Evolutionary conservation across 805 yeast genomes (phyloP), one percentile per base, ranked within the genome.

Genomic region (Ogataea paraovalis): DNA sequence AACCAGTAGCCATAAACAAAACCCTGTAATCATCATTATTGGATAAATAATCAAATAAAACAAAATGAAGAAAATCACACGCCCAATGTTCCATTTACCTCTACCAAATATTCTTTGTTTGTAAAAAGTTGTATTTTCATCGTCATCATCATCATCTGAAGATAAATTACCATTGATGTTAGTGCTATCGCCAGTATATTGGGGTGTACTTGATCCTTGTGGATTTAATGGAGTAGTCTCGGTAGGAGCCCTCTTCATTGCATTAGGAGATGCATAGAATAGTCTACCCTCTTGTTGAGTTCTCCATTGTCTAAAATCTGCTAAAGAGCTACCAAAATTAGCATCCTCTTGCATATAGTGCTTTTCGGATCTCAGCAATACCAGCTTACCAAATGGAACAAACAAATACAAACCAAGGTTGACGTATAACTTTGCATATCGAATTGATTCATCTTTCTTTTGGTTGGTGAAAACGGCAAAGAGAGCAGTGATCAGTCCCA

Each of bases 281-380:
- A 91, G 73, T 30, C 88, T 67, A 2, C 90, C 89, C 54, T 83
- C 86, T 51, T 81, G 83, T 50, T 86, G 85, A 4, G 82, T 75
- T 61, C 95, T 84, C 99, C 99, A 92, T 50, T 83, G 74, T 54
- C 85, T 83, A 61, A 88, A 94, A 65, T 91, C 97, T 18, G 83
- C 81, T 8, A 89, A 72, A 4, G 91, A 78, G 30, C 92, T 78
- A 18, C 98, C 98, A 59, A 87, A 95, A 56, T 90, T 82, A 41
- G 83, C 86, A 65, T 92, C 99, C 66, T 92, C 98, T 39, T 78
- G 76, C 40, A 87, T 68, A 63, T 92, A 94, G 56, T 85, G 83
- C 49, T 86, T 83, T 57, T 89, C 97, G 51, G 81, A 82, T 50
- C 75, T 77, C 52, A 92, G 72, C 48, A 88, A 78, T 3, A 94